Evolutionary conservation across 768 basidiomycete genomes (phyloP), one percentile per base, ranked within the genome.

Genomic region (Tulasnella sp.): DNA sequence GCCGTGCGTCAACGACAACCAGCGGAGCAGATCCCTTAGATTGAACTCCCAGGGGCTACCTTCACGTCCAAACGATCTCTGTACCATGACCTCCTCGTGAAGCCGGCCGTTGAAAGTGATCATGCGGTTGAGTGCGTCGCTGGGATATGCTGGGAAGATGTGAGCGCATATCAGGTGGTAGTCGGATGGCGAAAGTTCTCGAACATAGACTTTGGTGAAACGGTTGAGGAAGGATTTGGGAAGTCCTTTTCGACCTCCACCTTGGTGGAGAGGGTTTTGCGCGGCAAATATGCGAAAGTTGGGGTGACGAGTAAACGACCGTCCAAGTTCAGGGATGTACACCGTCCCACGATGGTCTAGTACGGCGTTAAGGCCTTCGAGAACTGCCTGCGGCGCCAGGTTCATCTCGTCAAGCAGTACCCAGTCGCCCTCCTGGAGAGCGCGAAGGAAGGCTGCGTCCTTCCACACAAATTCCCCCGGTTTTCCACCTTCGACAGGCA

Each of bases 341-440:
- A 98, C 96, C 0, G 93, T 92, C 41, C 98, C 97, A 76, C 98
- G 92, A 86, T 99, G 97, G 86, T 99, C 98, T 42, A 99, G 87
- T 14, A 97, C 91, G 1, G 98, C 96, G 84, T 99, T 99, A 58
- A 99, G 90, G 41, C 98, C 98, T 87, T 99, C 98, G 1, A 99
- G 90, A 6, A 99, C 93, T 0, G 98, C 93, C 84, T 99, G 97
- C 41, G 97, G 95, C 0, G 97, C 97, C 58, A 99, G 89, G 84
- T 99, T 99, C 98, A 99, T 99, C 85, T 99, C 98, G 84, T 99
- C 98, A 14, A 99, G 90, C 8, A 99, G 90, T 8, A 99, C 97
- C 98, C 98, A 99, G 81, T 95, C 92, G 0, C 98, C 98, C n/a
- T 94, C 90, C 84, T 98, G 96, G 86, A 99, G 87, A 1, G 98